These are phyloP conservation scores for Cytospora mali DNA, from an alignment of 2,329 filamentous ascomycete genomes.

Conservation along the genomic window DNA sequence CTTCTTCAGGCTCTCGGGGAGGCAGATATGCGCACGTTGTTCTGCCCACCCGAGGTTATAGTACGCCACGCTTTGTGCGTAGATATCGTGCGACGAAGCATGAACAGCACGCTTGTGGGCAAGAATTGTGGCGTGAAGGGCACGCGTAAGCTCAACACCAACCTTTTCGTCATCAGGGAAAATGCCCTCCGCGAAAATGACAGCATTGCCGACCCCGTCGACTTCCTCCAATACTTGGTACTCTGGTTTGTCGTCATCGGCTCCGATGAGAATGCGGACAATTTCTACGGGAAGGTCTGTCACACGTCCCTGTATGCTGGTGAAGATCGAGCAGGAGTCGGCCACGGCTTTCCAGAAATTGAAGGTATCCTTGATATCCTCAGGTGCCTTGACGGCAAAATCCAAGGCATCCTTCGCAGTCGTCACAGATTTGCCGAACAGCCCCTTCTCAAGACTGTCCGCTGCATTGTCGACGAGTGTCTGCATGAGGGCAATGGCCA, in stretches of 20 bases:
- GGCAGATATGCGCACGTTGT: slow-evolving; percentile 73
- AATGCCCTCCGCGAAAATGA: slow-evolving; percentile 48
- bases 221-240: slow-evolving; percentile 68
- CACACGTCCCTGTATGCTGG: slow-evolving; percentile 71
- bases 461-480: slow-evolving; percentile 82
- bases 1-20: slow-evolving; percentile 55
- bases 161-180: slow-evolving; percentile 51
- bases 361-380: slow-evolving; percentile 70
- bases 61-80: slow-evolving; percentile 93
- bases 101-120: slow-evolving; percentile 86
- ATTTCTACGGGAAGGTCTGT: slow-evolving; percentile 62
- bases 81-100: slow-evolving; percentile 70
- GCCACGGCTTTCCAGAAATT: slow-evolving; percentile 95
- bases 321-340: slow-evolving; percentile 85
- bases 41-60: slow-evolving; percentile 98
- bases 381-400: slow-evolving; percentile 65
- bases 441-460: slow-evolving; percentile 75
- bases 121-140: slow-evolving; percentile 73
- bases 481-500: slow-evolving; percentile 84
- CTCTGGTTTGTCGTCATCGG: slow-evolving; percentile 52
- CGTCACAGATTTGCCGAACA: slow-evolving; percentile 81
- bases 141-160: slow-evolving; percentile 57
- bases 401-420: slow-evolving; percentile 70
- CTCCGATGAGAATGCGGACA: slow-evolving; percentile 61
- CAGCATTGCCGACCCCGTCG: slow-evolving; percentile 61